These are phyloP conservation scores for Taxillus chinensis DNA, from an alignment of 164 flowering plant species.

Conservation along the genomic window DNA sequence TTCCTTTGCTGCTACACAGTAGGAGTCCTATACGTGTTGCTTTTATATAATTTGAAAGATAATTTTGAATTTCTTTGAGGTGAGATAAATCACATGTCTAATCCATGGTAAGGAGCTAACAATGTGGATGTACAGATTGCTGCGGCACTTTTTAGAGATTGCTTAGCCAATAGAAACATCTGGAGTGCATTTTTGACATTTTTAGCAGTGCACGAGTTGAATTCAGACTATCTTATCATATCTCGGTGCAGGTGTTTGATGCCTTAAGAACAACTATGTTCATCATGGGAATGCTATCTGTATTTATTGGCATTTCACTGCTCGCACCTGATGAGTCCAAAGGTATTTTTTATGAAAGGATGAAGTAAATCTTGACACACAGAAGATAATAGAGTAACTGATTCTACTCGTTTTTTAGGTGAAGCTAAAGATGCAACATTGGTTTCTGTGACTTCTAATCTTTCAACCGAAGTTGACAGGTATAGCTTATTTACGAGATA, in stretches of 20 bases:
- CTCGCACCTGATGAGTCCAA: conserved; percentile 90
- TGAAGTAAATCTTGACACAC: background rate
- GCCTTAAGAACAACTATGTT: conserved; percentile 80
- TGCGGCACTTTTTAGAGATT: too few species aligned
- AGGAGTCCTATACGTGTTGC: too few species aligned
- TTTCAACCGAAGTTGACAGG: conserved; percentile 54
- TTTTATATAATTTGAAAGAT: too few species aligned
- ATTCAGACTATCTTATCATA: background rate
- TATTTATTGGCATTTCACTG: conserved; percentile 85
- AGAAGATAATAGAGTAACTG: background rate
- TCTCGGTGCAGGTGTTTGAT: conserved; percentile 63
- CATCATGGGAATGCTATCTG: conserved; percentile 74
- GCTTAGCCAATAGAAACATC: too few species aligned
- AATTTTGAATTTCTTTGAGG: too few species aligned
- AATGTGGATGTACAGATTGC: too few species aligned
- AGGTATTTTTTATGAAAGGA: conserved; percentile 35
- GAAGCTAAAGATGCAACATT: conserved; percentile 58
- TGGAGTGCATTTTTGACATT: background rate
- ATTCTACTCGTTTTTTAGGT: conserved; percentile 34
- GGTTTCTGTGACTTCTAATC: conserved; percentile 29
- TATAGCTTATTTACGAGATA: conserved; percentile 11
- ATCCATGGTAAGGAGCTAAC: too few species aligned
- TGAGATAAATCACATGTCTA: too few species aligned
- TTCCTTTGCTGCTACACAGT: too few species aligned
- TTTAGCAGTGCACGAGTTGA: background rate